phyloP scores from a whole-genome alignment of 2,329 filamentous ascomycete genomes.

The Fusarium lateritium region DNA sequence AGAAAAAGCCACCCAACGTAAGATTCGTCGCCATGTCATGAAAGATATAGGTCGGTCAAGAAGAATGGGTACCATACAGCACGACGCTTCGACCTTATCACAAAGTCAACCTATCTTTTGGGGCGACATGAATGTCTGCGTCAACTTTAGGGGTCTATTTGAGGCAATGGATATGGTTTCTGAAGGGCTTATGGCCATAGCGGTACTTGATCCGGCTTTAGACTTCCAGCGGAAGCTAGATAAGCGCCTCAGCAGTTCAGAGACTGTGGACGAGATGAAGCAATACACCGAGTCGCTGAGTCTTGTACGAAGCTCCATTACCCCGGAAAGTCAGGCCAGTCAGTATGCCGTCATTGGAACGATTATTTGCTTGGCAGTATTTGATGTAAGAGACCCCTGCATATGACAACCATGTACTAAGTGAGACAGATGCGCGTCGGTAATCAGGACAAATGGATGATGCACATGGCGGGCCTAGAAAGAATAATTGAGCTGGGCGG shows the following conservation, averaged over 20 bases:
- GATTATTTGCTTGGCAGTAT: slow-evolving; percentile 36
- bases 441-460: slow-evolving; percentile 31
- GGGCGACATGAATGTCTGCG: slow-evolving; percentile 40
- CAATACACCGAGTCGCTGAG: slow-evolving; percentile 40
- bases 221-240: neutral
- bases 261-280: slow-evolving; percentile 20
- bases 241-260: neutral
- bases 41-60: slow-evolving; percentile 34
- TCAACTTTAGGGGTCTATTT: slow-evolving; percentile 38
- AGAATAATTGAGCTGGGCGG: slow-evolving; percentile 26
- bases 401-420: neutral
- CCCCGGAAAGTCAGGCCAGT: neutral
- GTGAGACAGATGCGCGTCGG: slow-evolving; percentile 22
- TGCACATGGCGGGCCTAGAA: slow-evolving; percentile 38
- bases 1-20: slow-evolving; percentile 22
- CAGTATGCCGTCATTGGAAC: slow-evolving; percentile 36
- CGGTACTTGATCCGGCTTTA: slow-evolving; percentile 24
- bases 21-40: slow-evolving; percentile 48
- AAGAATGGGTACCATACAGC: neutral
- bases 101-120: slow-evolving; percentile 4
- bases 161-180: slow-evolving; percentile 43
- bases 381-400: slow-evolving; percentile 29
- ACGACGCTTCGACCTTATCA: neutral
- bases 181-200: slow-evolving; percentile 31
- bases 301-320: slow-evolving; percentile 26